Evolutionary conservation across 768 basidiomycete genomes (phyloP), one percentile per base, ranked within the genome.

Genomic region (Gautieria morchelliformis): DNA sequence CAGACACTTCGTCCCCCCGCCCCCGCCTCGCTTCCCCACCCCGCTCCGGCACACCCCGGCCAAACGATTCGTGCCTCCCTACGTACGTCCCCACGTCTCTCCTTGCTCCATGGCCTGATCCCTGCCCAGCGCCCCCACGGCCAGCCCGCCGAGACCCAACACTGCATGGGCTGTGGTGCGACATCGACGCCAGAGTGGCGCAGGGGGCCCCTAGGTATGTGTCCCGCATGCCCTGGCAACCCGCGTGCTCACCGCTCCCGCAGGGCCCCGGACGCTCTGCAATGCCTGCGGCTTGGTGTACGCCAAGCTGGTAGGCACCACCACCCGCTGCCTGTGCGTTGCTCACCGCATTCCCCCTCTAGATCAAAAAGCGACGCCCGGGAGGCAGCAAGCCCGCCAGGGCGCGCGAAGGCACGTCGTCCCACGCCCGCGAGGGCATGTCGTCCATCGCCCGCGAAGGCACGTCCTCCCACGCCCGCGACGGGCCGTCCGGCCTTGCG

Each of bases 181-280:
- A 92, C 89, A 15, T 84, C 87, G 56, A 92, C 89, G 61, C 89
- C 89, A 6, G 89, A 92, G 73, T 92, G 89, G 89, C 76, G 89
- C 55, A 74, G 89, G 60, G 89, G 89, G 1, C 89, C 89, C 14
- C 69, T 91, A 73, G 89, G 88, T 89, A 66, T 68, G 75, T 70
- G 42, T n/a, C 56, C 40, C 15, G 27, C 40, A 37, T 35, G n/a
- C n/a, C n/a, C n/a, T n/a, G n/a, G n/a, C n/a, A n/a, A n/a, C n/a
- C n/a, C n/a, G n/a, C n/a, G n/a, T 65, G 46, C 47, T 22, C 27
- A 17, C 39, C 44, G 19, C 59, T 17, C 65, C 59, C 63, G 17
- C 61, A 89, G 87, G 88, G 52, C 88, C 88, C 22, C 78, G 89
- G 66, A 90, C 88, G 55, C 72, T 91, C 53, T 91, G 88, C 68